A percentile compares a stretch with the other conserved stretches of the same genome.
phyloP scores from a whole-genome alignment of 345 rosid genomes.

The Sapria himalayana region DNA sequence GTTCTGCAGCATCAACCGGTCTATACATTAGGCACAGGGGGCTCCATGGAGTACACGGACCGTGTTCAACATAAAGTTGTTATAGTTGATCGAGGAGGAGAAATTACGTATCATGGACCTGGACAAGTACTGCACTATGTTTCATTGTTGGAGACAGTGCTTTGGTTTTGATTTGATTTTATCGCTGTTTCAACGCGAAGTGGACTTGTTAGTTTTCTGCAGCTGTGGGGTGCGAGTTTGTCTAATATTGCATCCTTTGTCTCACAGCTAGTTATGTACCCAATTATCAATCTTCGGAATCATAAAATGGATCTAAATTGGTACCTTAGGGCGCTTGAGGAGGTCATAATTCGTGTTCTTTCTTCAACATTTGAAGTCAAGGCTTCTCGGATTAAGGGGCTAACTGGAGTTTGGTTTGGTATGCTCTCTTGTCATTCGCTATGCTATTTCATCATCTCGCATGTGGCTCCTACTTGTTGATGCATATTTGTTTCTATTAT shows the following conservation, averaged over 20 bases:
- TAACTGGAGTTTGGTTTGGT: slow-evolving; percentile 92
- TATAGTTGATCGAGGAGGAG: slow-evolving; percentile 80
- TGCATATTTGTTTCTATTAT: not conserved
- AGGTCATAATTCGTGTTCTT: slow-evolving; percentile 57
- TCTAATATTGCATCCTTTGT: too few species aligned
- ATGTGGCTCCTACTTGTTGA: not conserved
- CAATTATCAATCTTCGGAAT: slow-evolving; percentile 63
- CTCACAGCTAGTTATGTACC: slow-evolving; percentile 71
- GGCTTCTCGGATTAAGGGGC: slow-evolving; percentile 53
- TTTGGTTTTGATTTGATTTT: too few species aligned
- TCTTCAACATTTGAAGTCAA: slow-evolving; percentile 38
- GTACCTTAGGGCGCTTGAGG: slow-evolving; percentile 83
- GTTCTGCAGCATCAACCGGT: slow-evolving; percentile 55
- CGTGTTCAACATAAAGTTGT: slow-evolving; percentile 51
- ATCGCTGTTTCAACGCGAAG: too few species aligned
- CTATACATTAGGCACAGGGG: slow-evolving; percentile 54
- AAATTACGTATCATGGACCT: slow-evolving; percentile 85
- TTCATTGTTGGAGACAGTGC: too few species aligned
- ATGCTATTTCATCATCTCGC: not conserved
- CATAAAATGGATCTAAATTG: slow-evolving; percentile 93
- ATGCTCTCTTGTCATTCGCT: slow-evolving; percentile 8
- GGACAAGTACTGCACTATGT: slow-evolving; percentile 39
- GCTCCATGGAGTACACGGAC: slow-evolving; percentile 32
- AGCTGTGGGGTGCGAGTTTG: not conserved
- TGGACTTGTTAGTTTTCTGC: not conserved